Evolutionary conservation across 2,329 filamentous ascomycete genomes (phyloP), one percentile per base, ranked within the genome.

Genomic region (Ophiosphaerella narmari): DNA sequence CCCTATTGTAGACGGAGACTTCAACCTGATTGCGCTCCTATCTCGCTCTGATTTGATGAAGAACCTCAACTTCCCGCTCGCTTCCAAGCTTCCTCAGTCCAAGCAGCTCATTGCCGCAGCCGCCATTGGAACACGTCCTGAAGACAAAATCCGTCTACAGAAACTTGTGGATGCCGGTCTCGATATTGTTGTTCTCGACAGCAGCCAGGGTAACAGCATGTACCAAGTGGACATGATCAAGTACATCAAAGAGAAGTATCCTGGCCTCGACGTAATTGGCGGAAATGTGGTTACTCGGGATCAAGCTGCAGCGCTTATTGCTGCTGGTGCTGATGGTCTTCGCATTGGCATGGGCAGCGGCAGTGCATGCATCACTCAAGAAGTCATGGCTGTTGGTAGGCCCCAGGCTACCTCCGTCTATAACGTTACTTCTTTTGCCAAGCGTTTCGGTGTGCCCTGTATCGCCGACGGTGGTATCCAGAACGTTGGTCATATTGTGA

Each of bases 221-320:
- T 99, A 93, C 83, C 93, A 97, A 80, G 88, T 97, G 59, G 91
- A 96, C 55, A 99, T 99, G 94, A 86, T 99, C 80, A 91, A 92
- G 78, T 97, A 88, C 82, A 83, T 94, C 80, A 99, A 99, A 83
- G 75, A 87, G 63, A 90, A 87, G 65, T 93, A 87, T 80, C 91
- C 93, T 29, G 79, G 81, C 42, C 82, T 99, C 57, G 92, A 99
- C 65, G 94, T 99, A 72, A 96, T 99, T 72, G 95, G 89, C 71
- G 94, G 94, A 79, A 99, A 99, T 78, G 94, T 99, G 63, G 94
- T 99, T 67, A 99, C 94, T 49, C 88, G 93, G 47, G 93, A 97
- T 74, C 94, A 99, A 81, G 94, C 94, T 62, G 94, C 95, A 45
- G 80, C 84, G 56, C 80, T 99, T 62, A 97, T 99, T 68, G 90